These are phyloP conservation scores for Leishmania tropica DNA, from an alignment of 208 protist genomes.

Conservation along the genomic window DNA sequence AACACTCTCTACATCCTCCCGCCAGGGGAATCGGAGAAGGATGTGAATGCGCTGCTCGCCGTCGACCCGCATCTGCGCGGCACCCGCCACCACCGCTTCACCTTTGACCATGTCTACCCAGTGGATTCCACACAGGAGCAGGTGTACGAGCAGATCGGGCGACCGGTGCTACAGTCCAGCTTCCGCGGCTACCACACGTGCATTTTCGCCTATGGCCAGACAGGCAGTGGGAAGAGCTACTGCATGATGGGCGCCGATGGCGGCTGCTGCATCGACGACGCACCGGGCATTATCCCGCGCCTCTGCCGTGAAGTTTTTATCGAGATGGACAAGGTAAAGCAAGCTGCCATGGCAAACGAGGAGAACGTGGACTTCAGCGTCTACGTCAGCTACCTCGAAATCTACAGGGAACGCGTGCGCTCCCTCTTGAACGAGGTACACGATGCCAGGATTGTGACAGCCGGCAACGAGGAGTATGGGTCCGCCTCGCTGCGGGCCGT, in stretches of 20 bases:
- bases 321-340: constrained; percentile 32
- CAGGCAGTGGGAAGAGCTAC: constrained; percentile 90
- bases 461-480: background rate
- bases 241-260: constrained; percentile 88
- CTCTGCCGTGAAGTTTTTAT: constrained; percentile 79
- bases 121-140: constrained; percentile 58
- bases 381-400: constrained; percentile 91
- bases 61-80: constrained; percentile 16
- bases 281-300: constrained; percentile 84
- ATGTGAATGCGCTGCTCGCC: constrained; percentile 12
- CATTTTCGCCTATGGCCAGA: constrained; percentile 94
- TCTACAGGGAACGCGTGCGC: constrained; percentile 89
- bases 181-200: constrained; percentile 90
- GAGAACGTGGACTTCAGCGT: constrained; percentile 66
- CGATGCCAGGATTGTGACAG: constrained; percentile 10
- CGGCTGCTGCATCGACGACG: constrained; percentile 47
- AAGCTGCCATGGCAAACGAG: constrained; percentile 8
- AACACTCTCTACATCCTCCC: constrained; percentile 56
- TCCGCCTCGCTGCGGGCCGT: background rate
- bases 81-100: constrained; percentile 50
- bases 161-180: constrained; percentile 83
- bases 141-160: constrained; percentile 90
- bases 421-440: constrained; percentile 60
- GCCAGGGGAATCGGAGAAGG: constrained; percentile 3
- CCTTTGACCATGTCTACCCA: constrained; percentile 79